phyloP scores from a whole-genome alignment of 106 monocot species.

The Triglochin maritima region DNA sequence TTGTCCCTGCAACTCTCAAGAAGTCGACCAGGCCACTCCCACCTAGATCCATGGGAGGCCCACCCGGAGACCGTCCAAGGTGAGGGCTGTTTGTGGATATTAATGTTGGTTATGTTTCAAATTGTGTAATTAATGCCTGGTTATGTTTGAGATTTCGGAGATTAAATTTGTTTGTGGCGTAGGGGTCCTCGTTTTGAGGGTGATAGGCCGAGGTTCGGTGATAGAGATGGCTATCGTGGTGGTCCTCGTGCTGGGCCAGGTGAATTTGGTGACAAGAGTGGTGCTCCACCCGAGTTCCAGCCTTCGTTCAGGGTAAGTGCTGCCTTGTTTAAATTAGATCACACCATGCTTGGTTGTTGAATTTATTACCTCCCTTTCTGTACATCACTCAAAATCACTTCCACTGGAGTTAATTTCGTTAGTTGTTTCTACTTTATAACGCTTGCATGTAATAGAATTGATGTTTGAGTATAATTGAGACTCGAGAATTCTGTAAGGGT shows the following conservation, averaged over 20 bases:
- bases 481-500: not conserved
- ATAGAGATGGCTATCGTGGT: slow-evolving; percentile 54
- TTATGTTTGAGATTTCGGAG: no score
- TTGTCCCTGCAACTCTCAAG: slow-evolving; percentile 83
- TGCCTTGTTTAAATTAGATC: not conserved
- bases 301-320: slow-evolving; percentile 80
- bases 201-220: slow-evolving; percentile 65
- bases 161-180: slow-evolving; percentile 1
- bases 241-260: slow-evolving; percentile 52
- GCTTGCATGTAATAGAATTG: no score
- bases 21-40: slow-evolving; percentile 61
- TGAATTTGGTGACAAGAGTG: slow-evolving; percentile 73
- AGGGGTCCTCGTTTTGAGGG: slow-evolving; percentile 45
- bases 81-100: no score
- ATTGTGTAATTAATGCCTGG: no score
- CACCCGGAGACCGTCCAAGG: slow-evolving; percentile 74
- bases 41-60: slow-evolving; percentile 49
- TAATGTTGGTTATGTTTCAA: no score
- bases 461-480: no score
- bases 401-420: not conserved
- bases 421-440: no score
- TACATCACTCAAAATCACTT: not conserved
- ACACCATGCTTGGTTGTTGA: no score
- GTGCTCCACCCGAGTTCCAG: slow-evolving; percentile 74
- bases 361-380: not conserved